Base-by-base conservation (phyloP, 129 eudicot genomes). In the Ambrosia trifida region DNA sequence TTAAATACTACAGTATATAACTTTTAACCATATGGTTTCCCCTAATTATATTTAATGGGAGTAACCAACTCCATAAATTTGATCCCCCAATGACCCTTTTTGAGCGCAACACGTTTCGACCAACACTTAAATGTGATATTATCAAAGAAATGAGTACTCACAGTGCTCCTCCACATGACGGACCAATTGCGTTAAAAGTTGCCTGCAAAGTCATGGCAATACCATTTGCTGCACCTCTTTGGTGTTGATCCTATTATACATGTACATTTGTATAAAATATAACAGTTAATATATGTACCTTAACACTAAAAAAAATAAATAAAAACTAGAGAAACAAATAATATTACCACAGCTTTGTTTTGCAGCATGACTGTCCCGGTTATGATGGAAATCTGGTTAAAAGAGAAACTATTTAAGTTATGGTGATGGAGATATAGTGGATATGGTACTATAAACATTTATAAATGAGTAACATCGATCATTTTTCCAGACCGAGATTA, bases 191-290 rank as follows among this genome's bases (percentile, higher is more conserved):
- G 75, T 89, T 89, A 69, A 75, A 89, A 43, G 86, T 43, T 38
- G 96, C 82, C 83, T 83, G 86, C 40, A 80, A 36, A 18, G 92
- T 86, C 89, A 86, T 86, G 41, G 87, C 38, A 12, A 89, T 64
- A 50, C 96, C 98, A 80, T 92, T 92, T 5, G 98, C 98, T 33
- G 95, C 91, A 54, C 98, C 98, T 70, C 98, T 81, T 82, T 92
- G 89, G 66, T 72, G 79, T 83, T 88, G 98, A 11, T 76, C 94
- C 98, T 91, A 77, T 52, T 11, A 33, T 72, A 44, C 19, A 56
- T 51, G 33, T 47, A 41, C 30, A 41, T 52, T 0, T 72, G 49
- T 20, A 35, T 50, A 73, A 38, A 38, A 52, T 52, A 65, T 64
- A 54, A 12, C 5, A 38, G 8, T 2, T 40, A 0, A 41, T 13